Conservation (phyloP, 1,284 basidiomycete species). For the Ceratobasidium sp. region DNA sequence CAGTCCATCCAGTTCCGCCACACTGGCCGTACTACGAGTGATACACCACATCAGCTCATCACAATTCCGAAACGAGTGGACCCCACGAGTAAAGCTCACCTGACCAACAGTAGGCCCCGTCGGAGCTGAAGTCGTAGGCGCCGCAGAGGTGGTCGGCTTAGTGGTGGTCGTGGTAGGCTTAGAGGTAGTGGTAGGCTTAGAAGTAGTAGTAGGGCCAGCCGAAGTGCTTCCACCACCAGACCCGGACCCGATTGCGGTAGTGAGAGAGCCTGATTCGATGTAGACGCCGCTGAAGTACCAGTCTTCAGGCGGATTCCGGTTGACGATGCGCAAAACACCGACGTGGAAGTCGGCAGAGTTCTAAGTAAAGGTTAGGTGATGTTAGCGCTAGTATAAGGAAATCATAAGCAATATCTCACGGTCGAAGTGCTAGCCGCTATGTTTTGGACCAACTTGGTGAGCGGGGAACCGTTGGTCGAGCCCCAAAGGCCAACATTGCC, state of each 20-base stretch:
- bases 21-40: conserved; percentile 17
- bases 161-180: conserved; percentile 14
- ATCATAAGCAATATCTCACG: conserved; percentile 9
- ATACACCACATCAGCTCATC: neutral
- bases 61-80: neutral
- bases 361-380: neutral
- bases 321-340: conserved; percentile 68
- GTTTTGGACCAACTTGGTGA: conserved; percentile 67
- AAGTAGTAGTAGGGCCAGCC: conserved; percentile 26
- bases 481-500: conserved; percentile 71
- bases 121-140: conserved; percentile 45
- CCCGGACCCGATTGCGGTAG: conserved; percentile 56
- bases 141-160: conserved; percentile 34
- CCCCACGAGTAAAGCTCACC: neutral
- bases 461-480: conserved; percentile 64
- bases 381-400: neutral
- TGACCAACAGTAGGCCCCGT: conserved; percentile 16
- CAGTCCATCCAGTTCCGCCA: conserved; percentile 47
- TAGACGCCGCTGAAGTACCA: conserved; percentile 74
- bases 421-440: conserved; percentile 67
- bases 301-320: conserved; percentile 63
- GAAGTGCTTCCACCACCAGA: conserved; percentile 39
- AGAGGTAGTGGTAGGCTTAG: conserved; percentile 12
- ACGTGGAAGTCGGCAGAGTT: conserved; percentile 76
- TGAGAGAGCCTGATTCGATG: conserved; percentile 70